Percentiles rank a stretch among this genome's conserved stretches.
These are phyloP conservation scores for Endocarpon pusillum DNA, from an alignment of 495 filamentous ascomycete genomes.

Conservation along the genomic window DNA sequence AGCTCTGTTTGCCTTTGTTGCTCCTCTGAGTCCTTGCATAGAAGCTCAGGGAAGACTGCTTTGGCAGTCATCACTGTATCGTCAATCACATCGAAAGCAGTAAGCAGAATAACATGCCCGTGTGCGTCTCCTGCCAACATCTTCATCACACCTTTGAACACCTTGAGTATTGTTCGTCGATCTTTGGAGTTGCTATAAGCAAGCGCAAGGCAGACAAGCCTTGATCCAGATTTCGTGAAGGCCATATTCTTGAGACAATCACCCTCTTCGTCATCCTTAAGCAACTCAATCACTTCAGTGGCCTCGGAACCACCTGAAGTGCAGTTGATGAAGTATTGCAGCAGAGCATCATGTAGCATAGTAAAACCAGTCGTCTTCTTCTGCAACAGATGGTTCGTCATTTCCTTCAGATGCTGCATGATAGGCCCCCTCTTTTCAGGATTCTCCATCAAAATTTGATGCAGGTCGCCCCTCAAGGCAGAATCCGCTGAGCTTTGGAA, in stretches of 20 bases:
- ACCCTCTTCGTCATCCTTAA: constrained; percentile 79
- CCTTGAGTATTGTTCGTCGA: constrained; percentile 69
- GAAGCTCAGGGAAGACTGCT: constrained; percentile 63
- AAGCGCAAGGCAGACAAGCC: constrained; percentile 62
- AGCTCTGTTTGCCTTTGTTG: constrained; percentile 43
- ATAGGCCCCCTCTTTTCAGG: constrained; percentile 77
- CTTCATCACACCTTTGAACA: constrained; percentile 71
- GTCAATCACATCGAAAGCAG: constrained; percentile 79
- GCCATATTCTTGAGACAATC: constrained; percentile 86
- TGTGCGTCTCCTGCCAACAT: constrained; percentile 61
- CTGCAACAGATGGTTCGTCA: constrained; percentile 80
- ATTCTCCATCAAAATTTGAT: constrained; percentile 49
- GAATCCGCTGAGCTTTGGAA: constrained; percentile 41
- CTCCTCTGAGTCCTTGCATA: constrained; percentile 45
- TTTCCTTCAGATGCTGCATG: constrained; percentile 64
- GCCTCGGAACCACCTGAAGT: constrained; percentile 59
- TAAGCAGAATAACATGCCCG: constrained; percentile 65
- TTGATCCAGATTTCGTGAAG: constrained; percentile 78
- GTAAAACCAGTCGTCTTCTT: constrained; percentile 94
- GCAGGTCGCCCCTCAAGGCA: constrained; percentile 39
- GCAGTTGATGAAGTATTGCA: constrained; percentile 79
- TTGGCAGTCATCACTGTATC: constrained; percentile 83
- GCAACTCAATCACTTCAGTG: constrained; percentile 71
- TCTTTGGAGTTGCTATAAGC: constrained; percentile 83
- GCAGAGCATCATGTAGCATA: constrained; percentile 93